A percentile compares a stretch with the other conserved stretches of the same genome.
These are phyloP conservation scores for Plantago elongata DNA, from an alignment of 257 asterid species.

Conservation along the genomic window DNA sequence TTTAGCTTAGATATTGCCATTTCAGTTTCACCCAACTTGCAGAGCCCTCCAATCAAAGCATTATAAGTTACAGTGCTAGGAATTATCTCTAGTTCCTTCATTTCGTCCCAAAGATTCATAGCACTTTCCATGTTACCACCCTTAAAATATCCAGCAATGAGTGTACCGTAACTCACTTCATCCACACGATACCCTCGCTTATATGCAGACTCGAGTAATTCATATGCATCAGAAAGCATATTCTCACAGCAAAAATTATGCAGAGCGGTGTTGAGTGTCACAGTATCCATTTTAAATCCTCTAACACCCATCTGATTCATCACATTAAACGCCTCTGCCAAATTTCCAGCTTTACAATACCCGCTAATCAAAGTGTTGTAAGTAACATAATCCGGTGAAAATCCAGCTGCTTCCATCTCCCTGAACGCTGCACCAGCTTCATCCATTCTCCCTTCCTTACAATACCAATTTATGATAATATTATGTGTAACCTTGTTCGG, in stretches of 20 bases:
- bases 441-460: constrained; percentile 66
- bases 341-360: constrained; percentile 54
- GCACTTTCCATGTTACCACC: constrained; percentile 51
- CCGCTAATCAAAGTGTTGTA: constrained; percentile 72
- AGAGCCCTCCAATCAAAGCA: constrained; percentile 69
- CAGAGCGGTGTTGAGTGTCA: constrained; percentile 65
- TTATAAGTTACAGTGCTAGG: constrained; percentile 66
- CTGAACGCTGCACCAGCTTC: constrained; percentile 45
- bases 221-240: constrained; percentile 56
- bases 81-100: constrained; percentile 52
- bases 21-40: constrained; percentile 63
- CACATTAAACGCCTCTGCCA: constrained; percentile 58
- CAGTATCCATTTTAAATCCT: constrained; percentile 75
- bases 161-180: constrained; percentile 83
- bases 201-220: constrained; percentile 46
- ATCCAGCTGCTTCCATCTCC: constrained; percentile 61
- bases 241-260: constrained; percentile 52
- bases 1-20: constrained; percentile 52
- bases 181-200: constrained; percentile 72
- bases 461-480: constrained; percentile 67
- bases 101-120: constrained; percentile 71
- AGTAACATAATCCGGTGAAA: constrained; percentile 57
- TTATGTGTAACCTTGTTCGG: constrained; percentile 62
- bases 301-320: constrained; percentile 60
- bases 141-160: constrained; percentile 69